phyloP scores from a whole-genome alignment of 371 early-diverging fungal genomes.

The Chytridium lagenaria region DNA sequence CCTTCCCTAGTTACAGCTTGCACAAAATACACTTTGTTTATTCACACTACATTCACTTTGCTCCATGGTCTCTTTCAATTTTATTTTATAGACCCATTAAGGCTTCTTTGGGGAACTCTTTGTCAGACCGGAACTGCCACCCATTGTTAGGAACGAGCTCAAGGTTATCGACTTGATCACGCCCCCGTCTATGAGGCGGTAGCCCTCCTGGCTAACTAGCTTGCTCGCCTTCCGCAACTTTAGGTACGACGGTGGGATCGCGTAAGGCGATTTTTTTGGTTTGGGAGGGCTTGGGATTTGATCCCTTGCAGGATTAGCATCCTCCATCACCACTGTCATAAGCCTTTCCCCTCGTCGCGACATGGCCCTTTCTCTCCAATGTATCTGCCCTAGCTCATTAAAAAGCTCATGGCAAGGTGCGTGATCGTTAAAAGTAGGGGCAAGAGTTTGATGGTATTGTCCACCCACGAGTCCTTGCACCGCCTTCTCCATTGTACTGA shows the following conservation, averaged over 20 bases:
- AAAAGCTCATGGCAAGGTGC: slow-evolving; percentile 24
- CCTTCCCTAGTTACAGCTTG: too few species aligned
- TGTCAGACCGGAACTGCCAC: not conserved
- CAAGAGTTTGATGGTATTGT: slow-evolving; percentile 26
- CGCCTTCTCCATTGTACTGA: slow-evolving; percentile 11
- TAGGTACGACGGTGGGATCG: not conserved
- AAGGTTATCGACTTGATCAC: not conserved
- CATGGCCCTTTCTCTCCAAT: slow-evolving; percentile 25
- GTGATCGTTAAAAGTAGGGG: slow-evolving; percentile 26
- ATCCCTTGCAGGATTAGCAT: not conserved
- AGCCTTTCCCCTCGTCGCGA: not conserved
- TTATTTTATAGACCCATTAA: too few species aligned
- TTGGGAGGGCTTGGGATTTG: not conserved
- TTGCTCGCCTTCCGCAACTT: not conserved
- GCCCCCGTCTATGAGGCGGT: not conserved
- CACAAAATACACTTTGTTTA: too few species aligned
- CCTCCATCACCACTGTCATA: not conserved
- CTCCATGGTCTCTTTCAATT: too few species aligned
- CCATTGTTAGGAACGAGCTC: not conserved
- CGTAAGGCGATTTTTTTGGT: not conserved
- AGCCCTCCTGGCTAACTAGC: not conserved
- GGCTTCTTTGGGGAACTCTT: too few species aligned
- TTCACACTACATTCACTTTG: too few species aligned
- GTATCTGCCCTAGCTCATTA: slow-evolving; percentile 25
- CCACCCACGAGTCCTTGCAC: slow-evolving; percentile 24